Base-by-base conservation (phyloP, 202 grass and related monocot genomes). In the Setaria italica region DNA sequence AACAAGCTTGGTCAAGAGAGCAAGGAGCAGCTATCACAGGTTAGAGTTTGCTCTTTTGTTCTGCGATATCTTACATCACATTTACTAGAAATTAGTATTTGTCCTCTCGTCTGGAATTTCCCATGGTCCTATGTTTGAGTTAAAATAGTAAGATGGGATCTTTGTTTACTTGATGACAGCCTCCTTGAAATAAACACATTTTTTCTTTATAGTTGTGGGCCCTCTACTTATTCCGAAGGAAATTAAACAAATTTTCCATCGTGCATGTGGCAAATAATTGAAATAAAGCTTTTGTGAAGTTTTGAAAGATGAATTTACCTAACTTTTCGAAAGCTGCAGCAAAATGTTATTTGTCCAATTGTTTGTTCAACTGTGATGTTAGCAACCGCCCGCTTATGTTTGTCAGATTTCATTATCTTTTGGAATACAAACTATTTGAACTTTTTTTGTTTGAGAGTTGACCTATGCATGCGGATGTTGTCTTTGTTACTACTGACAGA, bases 11-110 rank as follows among this genome's bases (percentile, higher is more conserved):
- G 84, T 75, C 80, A 87, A 47, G 90, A 91, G 72, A 89, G 87
- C 57, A 94, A 90, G 86, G 90, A 99, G 59, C 93, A 98, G 66
- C 82, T 99, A 57, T 95, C 93, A 86, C 96, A 99, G 96, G 96
- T 99, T 80, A 80, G 67, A 66, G 60, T 76, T 73, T 90, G 55
- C 45, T 76, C 32, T 91, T 90, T 85, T 82, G 80, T 67, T 87
- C 39, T 87, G 34, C 37, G 20, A 67, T 81, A 65, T 87, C 12
- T 47, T 84, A 47, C n/a, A 39, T 65, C 39, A 14, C 4, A 65
- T 51, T 35, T 67, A 59, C 5, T 67, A 66, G 21, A 76, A 87
- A 43, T 65, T 21, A 65, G 3, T 87, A 62, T 43, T 3, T 34
- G 15, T 74, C 57, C 58, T 69, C 21, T 34, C 2, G 15, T 35